phyloP scores from a whole-genome alignment of 2,329 filamentous ascomycete genomes.

The Furcasterigmium sp. region DNA sequence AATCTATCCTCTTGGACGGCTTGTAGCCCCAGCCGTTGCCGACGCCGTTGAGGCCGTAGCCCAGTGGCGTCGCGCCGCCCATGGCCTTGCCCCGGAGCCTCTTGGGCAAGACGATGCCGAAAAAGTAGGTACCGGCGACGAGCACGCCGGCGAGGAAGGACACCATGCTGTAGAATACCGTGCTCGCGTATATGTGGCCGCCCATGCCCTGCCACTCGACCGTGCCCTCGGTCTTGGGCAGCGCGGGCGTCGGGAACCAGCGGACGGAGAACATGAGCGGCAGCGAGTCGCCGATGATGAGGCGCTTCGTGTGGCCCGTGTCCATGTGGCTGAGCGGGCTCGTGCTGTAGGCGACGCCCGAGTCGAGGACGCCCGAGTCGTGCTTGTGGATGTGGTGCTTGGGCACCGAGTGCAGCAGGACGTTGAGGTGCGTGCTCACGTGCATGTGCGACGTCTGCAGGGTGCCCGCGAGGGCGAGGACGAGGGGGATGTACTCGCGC shows the following conservation, averaged over 20 bases:
- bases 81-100: slow-evolving; percentile 43
- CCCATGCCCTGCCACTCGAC: slow-evolving; percentile 63
- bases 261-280: slow-evolving; percentile 74
- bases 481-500: slow-evolving; percentile 71
- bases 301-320: slow-evolving; percentile 50
- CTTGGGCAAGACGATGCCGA: slow-evolving; percentile 53
- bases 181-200: slow-evolving; percentile 58
- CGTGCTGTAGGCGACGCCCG: slow-evolving; percentile 81
- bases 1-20: slow-evolving; percentile 48
- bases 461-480: slow-evolving; percentile 84
- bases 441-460: slow-evolving; percentile 87
- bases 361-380: slow-evolving; percentile 77
- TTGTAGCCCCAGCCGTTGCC: slow-evolving; percentile 60
- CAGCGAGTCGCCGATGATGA: slow-evolving; percentile 84
- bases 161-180: slow-evolving; percentile 56
- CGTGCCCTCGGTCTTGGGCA: slow-evolving; percentile 62
- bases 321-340: slow-evolving; percentile 61
- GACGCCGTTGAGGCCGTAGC: slow-evolving; percentile 42
- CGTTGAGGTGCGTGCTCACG: slow-evolving; percentile 83
- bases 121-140: slow-evolving; percentile 53
- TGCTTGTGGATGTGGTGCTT: slow-evolving; percentile 58
- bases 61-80: slow-evolving; percentile 53
- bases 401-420: slow-evolving; percentile 69
- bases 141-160: slow-evolving; percentile 52
- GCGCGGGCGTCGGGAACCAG: slow-evolving; percentile 74